Percentiles rank a stretch among this genome's conserved stretches.
Evolutionary conservation across 192 early-diverging fungal genomes (phyloP).

Genomic region (Jimgerdemannia flammicorona): DNA sequence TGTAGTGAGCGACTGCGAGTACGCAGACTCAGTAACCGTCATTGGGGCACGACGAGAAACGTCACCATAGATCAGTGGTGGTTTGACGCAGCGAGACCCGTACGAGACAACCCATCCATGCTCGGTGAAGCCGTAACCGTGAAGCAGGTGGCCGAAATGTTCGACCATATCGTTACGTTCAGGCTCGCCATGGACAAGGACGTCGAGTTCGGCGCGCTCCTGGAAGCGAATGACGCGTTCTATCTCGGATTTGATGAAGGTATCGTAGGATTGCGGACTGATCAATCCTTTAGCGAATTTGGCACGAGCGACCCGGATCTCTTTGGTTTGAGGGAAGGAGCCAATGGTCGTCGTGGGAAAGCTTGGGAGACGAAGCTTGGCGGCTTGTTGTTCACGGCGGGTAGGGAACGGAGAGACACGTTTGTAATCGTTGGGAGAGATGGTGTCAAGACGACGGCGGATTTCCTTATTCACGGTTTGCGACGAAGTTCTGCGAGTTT

Average conservation of each 20-base stretch:
- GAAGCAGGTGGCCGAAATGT: slow-evolving; percentile 93
- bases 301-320: slow-evolving; percentile 89
- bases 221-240: slow-evolving; percentile 82
- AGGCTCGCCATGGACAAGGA: slow-evolving; percentile 97
- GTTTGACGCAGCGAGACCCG: slow-evolving; percentile 95
- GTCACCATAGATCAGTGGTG: slow-evolving; percentile 97
- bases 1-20: slow-evolving; percentile 84
- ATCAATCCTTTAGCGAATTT: slow-evolving; percentile 85
- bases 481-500: slow-evolving; percentile 68
- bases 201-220: slow-evolving; percentile 86
- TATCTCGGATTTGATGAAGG: slow-evolving; percentile 86
- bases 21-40: slow-evolving; percentile 83
- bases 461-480: slow-evolving; percentile 83
- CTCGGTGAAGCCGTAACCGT: slow-evolving; percentile 92
- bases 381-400: slow-evolving; percentile 72
- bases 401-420: slow-evolving; percentile 69
- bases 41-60: slow-evolving; percentile 87
- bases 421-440: slow-evolving; percentile 68
- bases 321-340: slow-evolving; percentile 97
- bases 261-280: slow-evolving; percentile 63
- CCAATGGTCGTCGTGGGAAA: slow-evolving; percentile 98
- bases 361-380: slow-evolving; percentile 75
- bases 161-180: slow-evolving; percentile 97
- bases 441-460: slow-evolving; percentile 62
- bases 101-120: slow-evolving; percentile 98